Base-by-base conservation (phyloP, 2,329 filamentous ascomycete species). In the Ampelomyces quisqualis region DNA sequence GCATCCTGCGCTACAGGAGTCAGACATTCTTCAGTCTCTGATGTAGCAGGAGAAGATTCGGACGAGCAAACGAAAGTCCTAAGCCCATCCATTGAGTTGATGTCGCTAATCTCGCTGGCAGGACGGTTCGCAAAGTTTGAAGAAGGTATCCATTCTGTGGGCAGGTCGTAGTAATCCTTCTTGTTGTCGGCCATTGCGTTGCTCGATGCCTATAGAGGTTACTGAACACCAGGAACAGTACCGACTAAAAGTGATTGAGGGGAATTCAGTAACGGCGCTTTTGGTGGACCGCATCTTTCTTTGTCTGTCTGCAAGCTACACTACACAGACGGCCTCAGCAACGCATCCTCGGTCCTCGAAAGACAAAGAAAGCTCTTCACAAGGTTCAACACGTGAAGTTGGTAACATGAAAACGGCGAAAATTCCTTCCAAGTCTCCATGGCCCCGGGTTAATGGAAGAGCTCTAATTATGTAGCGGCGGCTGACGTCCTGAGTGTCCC, bases 71-170 rank as follows among this genome's bases (percentile, higher is more conserved):
- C 30, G 29, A 50, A 44, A 1, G 42, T 53, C 41, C 44, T 47
- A 6, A 45, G 27, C 3, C 46, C 48, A 18, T 53, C 47, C n/a
- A 42, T 26, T 10, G 38, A 19, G n/a, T 23, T 27, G 6, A 55
- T 43, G 23, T 57, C 55, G n/a, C 51, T 49, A 21, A 59, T 58
- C 17, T 60, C 57, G 33, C 47, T 51, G n/a, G 45, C 37, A 30
- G 57, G 55, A 7, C 53, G 48, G 19, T 47, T 45, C 23, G 55
- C 57, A 40, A 60, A 58, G 36, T 60, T 60, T 5, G 57, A 44
- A 30, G 47, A 47, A 5, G 57, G 57, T 22, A 60, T 26, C 30
- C 51, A 34, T 13, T 60, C 51, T 15, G 43, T 19, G 7, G 53
- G 45, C 26, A 58, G 49, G 30, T 60, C 55, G 23, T 57, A 58